Percentiles rank a stretch among this genome's conserved stretches.
These are phyloP conservation scores for Panaeolus papilionaceus DNA, from an alignment of 768 basidiomycete genomes.

Conservation along the genomic window DNA sequence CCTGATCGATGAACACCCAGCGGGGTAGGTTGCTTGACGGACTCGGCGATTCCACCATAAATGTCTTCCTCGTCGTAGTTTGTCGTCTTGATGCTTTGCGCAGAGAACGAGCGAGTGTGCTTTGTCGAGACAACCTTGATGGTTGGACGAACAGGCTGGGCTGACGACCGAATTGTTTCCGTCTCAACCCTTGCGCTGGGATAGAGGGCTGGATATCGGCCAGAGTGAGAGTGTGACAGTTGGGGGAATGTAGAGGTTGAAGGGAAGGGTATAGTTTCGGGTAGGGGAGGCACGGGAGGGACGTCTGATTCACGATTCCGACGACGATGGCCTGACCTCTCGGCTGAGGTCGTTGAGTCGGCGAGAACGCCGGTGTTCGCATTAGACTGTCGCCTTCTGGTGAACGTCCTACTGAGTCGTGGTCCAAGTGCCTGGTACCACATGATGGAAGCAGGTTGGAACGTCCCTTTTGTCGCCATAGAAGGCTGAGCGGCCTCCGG, in stretches of 20 bases:
- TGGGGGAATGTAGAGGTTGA: not conserved
- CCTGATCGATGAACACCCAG: not conserved
- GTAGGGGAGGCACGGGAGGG: constrained; percentile 1
- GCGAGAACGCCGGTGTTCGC: not conserved
- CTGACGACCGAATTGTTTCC: not conserved
- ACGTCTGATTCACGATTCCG: not conserved
- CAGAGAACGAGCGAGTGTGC: constrained; percentile 4
- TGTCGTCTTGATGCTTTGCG: not conserved
- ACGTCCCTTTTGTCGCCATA: not conserved
- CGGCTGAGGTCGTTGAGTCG: not conserved
- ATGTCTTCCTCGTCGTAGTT: not conserved
- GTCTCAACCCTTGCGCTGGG: not conserved
- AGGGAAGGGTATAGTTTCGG: not conserved
- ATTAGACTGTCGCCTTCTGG: not conserved
- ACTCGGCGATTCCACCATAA: constrained; percentile 5
- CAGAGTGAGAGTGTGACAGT: not conserved
- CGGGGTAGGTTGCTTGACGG: not conserved
- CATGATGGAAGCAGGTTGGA: constrained; percentile 1
- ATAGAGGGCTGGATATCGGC: not conserved
- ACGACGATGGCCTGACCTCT: not conserved
- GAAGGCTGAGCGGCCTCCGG: not conserved
- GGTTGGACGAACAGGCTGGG: not conserved
- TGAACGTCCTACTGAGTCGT: not conserved
- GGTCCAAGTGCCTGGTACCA: not conserved
- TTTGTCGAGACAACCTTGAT: not conserved